Base-by-base conservation (phyloP, 192 early-diverging fungal genomes). In the Fimicolochytrium jonesii region DNA sequence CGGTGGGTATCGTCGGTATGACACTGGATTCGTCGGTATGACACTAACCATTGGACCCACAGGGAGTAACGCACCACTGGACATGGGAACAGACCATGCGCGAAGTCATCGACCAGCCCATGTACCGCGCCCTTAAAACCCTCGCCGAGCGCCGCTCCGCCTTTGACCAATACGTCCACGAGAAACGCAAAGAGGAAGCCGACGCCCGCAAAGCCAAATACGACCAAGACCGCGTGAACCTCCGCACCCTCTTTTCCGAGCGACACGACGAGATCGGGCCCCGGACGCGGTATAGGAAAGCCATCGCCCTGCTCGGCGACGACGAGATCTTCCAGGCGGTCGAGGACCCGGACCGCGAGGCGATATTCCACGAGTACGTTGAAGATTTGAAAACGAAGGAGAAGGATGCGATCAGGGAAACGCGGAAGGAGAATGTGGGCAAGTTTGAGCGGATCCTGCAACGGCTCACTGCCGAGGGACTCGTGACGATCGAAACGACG, bases 71-170 rank as follows among this genome's bases (percentile, higher is more conserved):
- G 28, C 69, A 88, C 17, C 76, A 86, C 30, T 95, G 93, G 94
- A 86, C 87, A 10, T 97, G 96, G 96, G 92, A 94, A 57, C 82
- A 94, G 59, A 84, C 92, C 9, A 86, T 97, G 82, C 85, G 91
- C 11, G 85, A 86, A 4, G 88, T 90, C 10, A 88, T 90, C 37
- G 83, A 86, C 41, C 84, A 94, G 36, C 89, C 90, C 2, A 78
- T 87, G 71, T 98, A 98, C 64, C 78, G 88, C 2, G 83, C 87
- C 0, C 67, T 98, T 13, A 90, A 86, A 45, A 90, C 93, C 0
- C 73, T 90, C 6, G 59, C 79, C 0, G 92, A 95, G 59, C 83
- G 94, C 31, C 93, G 93, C 62, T 69, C 77, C 2, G 91, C 89
- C 0, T 98, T 94, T 67, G 72, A 88, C 29, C 67, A 74, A 26